Base-by-base conservation (phyloP, 805 yeast species). In the Ogataea chonburiensis region DNA sequence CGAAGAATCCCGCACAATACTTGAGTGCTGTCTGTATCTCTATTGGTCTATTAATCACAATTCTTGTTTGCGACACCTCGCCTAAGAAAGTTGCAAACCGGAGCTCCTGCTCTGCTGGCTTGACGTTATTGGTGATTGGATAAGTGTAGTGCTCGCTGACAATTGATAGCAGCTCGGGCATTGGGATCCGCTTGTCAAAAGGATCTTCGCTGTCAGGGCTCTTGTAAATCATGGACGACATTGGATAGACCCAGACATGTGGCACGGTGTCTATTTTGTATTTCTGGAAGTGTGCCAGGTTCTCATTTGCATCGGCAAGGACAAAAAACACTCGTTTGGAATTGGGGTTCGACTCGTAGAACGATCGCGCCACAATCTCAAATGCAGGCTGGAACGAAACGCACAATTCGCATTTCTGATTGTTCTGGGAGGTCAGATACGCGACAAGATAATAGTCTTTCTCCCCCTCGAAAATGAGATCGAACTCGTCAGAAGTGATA, bases 221-320 rank as follows among this genome's bases (percentile, higher is more conserved):
- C 17, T 43, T 49, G 28, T 50, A 50, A 7, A 50, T 39, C 3
- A 17, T 7, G 2, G 42, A 36, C 3, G 46, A 34, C 3, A 29
- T 31, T 3, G 88, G 87, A 37, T 75, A 69, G 2, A 82, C 62
- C 77, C 87, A 76, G n/a, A 81, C 46, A 41, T 76, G 79, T 1
- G 94, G 93, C 3, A 81, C 75, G 2, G 75, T 62, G 3, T 58
- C 58, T 38, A 83, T 50, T 3, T 61, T 55, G 34, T 79, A 47
- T 7, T 60, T 56, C 17, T 60, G 53, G 41, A 75, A 71, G 16
- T 71, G 49, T 3, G 55, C 50, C 8, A 60, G 41, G 46, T 79
- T 79, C 2, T 62, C 53, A 3, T 52, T 45, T 33, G 77, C 70
- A 41, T 82, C 89, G 9, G 75, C 71, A 26, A 65, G 60, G 23